Evolutionary conservation across 345 rosid species (phyloP).

Genomic region (Hypericum androsaemum): DNA sequence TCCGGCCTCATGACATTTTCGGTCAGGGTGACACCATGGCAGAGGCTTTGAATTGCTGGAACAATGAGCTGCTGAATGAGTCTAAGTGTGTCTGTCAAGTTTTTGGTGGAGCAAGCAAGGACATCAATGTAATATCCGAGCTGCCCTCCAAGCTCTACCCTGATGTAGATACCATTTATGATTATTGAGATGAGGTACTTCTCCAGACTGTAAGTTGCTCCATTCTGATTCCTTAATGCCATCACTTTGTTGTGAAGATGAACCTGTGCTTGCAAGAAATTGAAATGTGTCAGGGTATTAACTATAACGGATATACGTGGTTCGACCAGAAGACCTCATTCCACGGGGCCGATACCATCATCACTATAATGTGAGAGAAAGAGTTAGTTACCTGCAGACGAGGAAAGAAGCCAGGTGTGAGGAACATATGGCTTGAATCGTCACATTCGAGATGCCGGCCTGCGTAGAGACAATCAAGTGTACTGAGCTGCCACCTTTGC

Average conservation of each 20-base stretch:
- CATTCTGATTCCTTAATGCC: constrained; percentile 71
- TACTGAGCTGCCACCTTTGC: constrained; percentile 64
- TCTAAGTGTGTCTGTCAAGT: constrained; percentile 73
- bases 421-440: constrained; percentile 80
- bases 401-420: constrained; percentile 87
- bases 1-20: constrained; percentile 76
- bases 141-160: constrained; percentile 93
- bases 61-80: constrained; percentile 64
- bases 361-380: constrained; percentile 6
- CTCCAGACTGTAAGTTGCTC: constrained; percentile 80
- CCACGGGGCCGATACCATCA: too few relatives aligned
- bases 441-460: constrained; percentile 94
- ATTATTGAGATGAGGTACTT: constrained; percentile 64
- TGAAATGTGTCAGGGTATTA: too few relatives aligned
- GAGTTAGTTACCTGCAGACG: constrained; percentile 60
- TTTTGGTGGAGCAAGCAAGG: constrained; percentile 83
- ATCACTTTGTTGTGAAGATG: constrained; percentile 70
- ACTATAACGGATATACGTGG: too few relatives aligned
- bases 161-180: constrained; percentile 65
- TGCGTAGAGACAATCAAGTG: constrained; percentile 46
- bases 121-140: constrained; percentile 75
- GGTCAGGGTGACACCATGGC: constrained; percentile 67
- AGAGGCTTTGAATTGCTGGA: constrained; percentile 76
- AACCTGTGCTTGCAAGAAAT: constrained; percentile 40
- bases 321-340: too few relatives aligned